phyloP scores from a whole-genome alignment of 495 filamentous ascomycete species.

The Penicillium longicatenatum region DNA sequence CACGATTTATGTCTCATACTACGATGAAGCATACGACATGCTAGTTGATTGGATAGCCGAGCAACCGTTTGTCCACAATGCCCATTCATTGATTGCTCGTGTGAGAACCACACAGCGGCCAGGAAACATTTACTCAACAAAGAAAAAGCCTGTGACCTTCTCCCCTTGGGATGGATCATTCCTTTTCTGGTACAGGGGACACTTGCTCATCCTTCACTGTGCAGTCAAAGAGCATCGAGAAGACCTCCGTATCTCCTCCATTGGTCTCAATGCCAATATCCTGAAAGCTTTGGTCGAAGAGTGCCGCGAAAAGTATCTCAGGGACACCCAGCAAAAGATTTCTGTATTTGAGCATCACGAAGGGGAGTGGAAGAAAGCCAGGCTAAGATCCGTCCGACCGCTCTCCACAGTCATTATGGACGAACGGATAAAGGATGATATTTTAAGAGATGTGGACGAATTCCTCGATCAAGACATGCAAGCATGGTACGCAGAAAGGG shows the following conservation, averaged over 20 bases:
- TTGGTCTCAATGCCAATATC: conserved; percentile 23
- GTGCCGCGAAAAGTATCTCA: conserved; percentile 22
- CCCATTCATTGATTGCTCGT: too few relatives aligned
- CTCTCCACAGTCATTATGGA: conserved; percentile 79
- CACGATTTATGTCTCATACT: too few relatives aligned
- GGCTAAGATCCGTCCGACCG: conserved; percentile 59
- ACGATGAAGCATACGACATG: too few relatives aligned
- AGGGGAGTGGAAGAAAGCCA: conserved; percentile 20
- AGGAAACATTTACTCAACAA: conserved; percentile 7
- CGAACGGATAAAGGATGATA: conserved; percentile 60
- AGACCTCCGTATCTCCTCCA: conserved; percentile 21
- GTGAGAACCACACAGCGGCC: too few relatives aligned
- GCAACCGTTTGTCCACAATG: too few relatives aligned
- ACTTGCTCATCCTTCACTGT: conserved; percentile 28
- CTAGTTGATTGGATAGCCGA: too few relatives aligned
- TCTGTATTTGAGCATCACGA: conserved; percentile 17
- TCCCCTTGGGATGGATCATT: conserved; percentile 32
- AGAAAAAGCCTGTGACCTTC: conserved; percentile 34
- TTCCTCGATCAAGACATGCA: too few relatives aligned
- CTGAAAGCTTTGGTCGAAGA: conserved; percentile 24
- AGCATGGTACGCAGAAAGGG: too few relatives aligned
- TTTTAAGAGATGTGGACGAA: conserved; percentile 57
- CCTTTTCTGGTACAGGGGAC: conserved; percentile 28
- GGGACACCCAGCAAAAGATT: conserved; percentile 17
- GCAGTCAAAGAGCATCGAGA: conserved; percentile 22